These are phyloP conservation scores for Colletotrichum chlorophyti DNA, from an alignment of 2,329 filamentous ascomycete species.

Conservation along the genomic window DNA sequence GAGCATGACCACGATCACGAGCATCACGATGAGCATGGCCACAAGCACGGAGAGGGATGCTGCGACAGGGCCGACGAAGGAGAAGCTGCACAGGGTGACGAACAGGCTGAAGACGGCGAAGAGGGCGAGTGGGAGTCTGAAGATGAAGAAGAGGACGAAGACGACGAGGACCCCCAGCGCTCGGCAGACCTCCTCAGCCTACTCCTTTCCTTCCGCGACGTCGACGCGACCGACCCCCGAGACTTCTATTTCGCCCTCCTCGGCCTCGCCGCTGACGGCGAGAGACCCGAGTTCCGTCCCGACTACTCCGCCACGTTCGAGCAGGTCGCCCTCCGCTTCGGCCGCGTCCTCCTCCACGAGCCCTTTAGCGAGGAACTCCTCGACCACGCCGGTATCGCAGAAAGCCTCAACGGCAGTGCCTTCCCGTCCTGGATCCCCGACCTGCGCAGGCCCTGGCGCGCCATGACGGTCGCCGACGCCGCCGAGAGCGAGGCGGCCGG, in stretches of 20 bases:
- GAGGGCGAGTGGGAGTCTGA: constrained; percentile 20
- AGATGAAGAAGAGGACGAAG: constrained; percentile 6
- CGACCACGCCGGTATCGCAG: constrained; percentile 20
- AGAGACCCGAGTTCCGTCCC: constrained; percentile 25
- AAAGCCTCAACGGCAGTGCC: constrained; percentile 12
- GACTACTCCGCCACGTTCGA: constrained; percentile 25
- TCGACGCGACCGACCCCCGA: constrained; percentile 26
- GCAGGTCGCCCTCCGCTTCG: constrained; percentile 23
- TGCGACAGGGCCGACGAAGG: too few species aligned
- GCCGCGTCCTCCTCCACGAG: constrained; percentile 22
- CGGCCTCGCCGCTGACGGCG: constrained; percentile 25
- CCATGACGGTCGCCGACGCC: constrained; percentile 27
- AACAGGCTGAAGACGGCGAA: background rate
- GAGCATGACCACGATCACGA: constrained; percentile 1
- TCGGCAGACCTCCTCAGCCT: constrained; percentile 24
- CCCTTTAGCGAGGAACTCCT: constrained; percentile 26
- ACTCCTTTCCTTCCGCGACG: constrained; percentile 27
- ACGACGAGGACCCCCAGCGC: background rate
- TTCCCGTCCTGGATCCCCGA: constrained; percentile 27
- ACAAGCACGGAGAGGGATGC: too few species aligned
- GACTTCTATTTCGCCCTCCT: constrained; percentile 26
- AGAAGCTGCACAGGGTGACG: too few species aligned
- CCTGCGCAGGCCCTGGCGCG: constrained; percentile 24
- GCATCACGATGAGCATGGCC: background rate
- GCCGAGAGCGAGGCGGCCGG: constrained; percentile 25